These are phyloP conservation scores for Ustilago shanxiensis DNA, from an alignment of 1,284 basidiomycete species.

Conservation along the genomic window DNA sequence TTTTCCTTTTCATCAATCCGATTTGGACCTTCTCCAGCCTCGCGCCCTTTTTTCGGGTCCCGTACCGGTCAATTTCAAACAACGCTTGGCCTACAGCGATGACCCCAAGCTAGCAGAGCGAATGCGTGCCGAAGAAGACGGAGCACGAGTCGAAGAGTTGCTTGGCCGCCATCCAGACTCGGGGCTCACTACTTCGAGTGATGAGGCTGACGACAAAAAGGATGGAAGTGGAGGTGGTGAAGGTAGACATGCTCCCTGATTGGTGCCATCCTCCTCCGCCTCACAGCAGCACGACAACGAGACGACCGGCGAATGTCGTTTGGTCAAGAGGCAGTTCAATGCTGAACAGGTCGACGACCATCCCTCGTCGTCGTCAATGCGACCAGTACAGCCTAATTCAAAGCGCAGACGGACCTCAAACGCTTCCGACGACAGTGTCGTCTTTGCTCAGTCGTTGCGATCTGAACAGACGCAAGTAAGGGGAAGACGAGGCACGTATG, in stretches of 20 bases:
- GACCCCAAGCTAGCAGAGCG: not conserved
- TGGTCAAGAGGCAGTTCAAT: not conserved
- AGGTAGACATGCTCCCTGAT: not conserved
- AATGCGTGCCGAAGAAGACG: conserved; percentile 1
- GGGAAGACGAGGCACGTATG: no score
- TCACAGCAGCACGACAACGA: no score
- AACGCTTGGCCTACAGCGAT: conserved; percentile 8
- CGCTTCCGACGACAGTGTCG: no score
- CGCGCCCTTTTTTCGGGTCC: not conserved
- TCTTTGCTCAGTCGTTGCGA: no score
- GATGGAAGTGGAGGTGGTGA: not conserved
- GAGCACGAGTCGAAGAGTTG: not conserved
- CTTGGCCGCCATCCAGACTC: not conserved
- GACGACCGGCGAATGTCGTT: not conserved
- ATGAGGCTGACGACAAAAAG: not conserved
- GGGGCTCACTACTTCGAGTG: not conserved
- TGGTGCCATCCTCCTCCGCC: not conserved
- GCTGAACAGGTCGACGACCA: not conserved
- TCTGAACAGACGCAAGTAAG: no score
- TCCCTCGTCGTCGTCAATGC: not conserved
- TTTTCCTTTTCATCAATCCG: not conserved
- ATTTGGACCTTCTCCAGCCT: conserved; percentile 1
- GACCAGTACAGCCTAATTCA: no score
- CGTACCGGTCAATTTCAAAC: conserved; percentile 2
- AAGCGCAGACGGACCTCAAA: no score